These are phyloP conservation scores for Thecaphora thlaspeos DNA, from an alignment of 1,284 basidiomycete genomes.

Conservation along the genomic window DNA sequence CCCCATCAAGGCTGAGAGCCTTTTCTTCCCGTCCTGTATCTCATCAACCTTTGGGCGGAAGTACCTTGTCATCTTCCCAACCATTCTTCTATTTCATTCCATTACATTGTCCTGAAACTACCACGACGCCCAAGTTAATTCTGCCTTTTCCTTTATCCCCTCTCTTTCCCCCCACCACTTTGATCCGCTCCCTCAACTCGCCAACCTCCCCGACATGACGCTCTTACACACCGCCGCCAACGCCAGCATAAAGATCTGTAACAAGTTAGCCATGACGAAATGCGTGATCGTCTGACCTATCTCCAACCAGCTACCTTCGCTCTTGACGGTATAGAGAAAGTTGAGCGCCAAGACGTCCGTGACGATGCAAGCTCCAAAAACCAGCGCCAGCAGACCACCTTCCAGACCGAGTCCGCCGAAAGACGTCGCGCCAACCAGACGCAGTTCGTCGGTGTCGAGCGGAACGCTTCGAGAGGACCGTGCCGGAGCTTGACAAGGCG, in stretches of 20 bases:
- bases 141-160: too few species aligned
- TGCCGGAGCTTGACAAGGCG: not conserved
- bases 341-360: constrained; percentile 64
- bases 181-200: too few species aligned
- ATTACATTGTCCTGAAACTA: too few species aligned
- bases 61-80: too few species aligned
- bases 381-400: constrained; percentile 19
- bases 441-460: constrained; percentile 11
- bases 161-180: too few species aligned
- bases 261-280: constrained; percentile 78
- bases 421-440: constrained; percentile 27
- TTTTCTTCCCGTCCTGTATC: too few species aligned
- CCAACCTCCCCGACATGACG: constrained; percentile 6
- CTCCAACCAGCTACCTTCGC: constrained; percentile 83
- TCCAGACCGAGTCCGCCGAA: constrained; percentile 41
- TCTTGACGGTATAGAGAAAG: constrained; percentile 80
- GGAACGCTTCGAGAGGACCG: not conserved
- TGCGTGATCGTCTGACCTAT: constrained; percentile 85
- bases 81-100: too few species aligned
- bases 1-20: too few species aligned
- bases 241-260: constrained; percentile 68
- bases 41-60: too few species aligned
- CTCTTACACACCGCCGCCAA: constrained; percentile 24
- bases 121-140: too few species aligned
- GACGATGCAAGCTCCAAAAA: constrained; percentile 44